Conservation (phyloP, 306 rosid species). For the Comarum palustre region DNA sequence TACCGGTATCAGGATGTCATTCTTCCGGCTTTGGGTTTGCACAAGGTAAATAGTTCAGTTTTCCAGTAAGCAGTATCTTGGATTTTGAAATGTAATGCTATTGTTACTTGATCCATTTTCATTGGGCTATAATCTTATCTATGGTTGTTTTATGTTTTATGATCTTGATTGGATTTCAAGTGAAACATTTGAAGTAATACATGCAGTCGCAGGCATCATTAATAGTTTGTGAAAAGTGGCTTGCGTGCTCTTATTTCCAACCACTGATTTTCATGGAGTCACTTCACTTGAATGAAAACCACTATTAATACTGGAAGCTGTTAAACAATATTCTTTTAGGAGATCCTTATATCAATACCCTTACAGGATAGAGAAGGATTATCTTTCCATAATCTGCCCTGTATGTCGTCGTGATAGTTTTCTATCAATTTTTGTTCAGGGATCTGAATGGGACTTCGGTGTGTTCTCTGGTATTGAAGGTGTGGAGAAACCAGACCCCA, state of each 20-base stretch:
- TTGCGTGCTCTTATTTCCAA: not conserved
- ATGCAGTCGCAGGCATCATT: not conserved
- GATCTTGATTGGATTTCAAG: not conserved
- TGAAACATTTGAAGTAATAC: not conserved
- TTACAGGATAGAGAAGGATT: not conserved
- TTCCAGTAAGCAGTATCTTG: not conserved
- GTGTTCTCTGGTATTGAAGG: conserved; percentile 95
- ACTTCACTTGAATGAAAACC: not conserved
- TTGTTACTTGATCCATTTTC: not conserved
- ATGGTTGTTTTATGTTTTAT: not conserved
- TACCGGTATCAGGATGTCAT: conserved; percentile 82
- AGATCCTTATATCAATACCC: not conserved
- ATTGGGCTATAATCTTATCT: not conserved
- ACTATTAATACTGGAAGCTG: not conserved
- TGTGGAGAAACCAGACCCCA: conserved; percentile 81
- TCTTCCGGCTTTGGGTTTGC: conserved; percentile 79
- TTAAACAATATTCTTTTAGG: not conserved
- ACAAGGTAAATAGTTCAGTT: conserved; percentile 43
- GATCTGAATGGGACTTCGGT: conserved; percentile 94
- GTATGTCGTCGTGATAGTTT: not conserved
- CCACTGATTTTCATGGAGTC: not conserved
- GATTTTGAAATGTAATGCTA: not conserved
- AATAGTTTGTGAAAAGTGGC: no score
- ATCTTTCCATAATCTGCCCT: not conserved
- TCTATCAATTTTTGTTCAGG: conserved; percentile 48